Evolutionary conservation across 106 monocot genomes (phyloP), one percentile per base, ranked within the genome.

Genomic region (Dendrobium chrysotoxum): DNA sequence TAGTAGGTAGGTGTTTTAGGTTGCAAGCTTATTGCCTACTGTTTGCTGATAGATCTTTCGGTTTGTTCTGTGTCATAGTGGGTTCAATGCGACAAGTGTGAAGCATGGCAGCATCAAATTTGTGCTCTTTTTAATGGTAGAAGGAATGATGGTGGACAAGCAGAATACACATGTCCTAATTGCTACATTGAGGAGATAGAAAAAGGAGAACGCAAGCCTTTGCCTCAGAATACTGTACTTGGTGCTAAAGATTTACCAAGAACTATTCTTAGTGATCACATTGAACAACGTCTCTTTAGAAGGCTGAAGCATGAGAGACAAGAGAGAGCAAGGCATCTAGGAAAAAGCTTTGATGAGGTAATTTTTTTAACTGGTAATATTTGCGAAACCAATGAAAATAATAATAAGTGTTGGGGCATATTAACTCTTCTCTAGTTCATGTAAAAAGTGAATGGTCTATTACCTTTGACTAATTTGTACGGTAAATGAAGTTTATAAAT

Each of bases 21-120:
- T 42, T 40, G 41, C 18, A 41, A 74, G 2, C 41, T 74, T 28
- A 21, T 41, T 74, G 7, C 7, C 12, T 41, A 40, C 40, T 18
- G 8, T 74, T 40, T n/a, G 30, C 75, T 75, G 44, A 75, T 75
- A 18, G 7, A 26, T 72, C 39, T n/a, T 75, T 16, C 44, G 23
- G 46, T 47, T 76, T 76, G 12, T 76, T 42, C 26, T 75, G 76
- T 40, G 40, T 47, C 13, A 13, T 86, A 96, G 96, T 96, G 96
- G 96, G 96, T 93, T 70, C 93, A 93, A 82, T 96, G 96, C 80
- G 93, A 96, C 84, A 96, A 91, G 81, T 96, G 96, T 85, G 93
- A 93, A 86, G 89, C 90, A 7, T 96, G 96, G 96, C 96, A 93
- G 61, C 96, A 96, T 85, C 96, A 96, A 65, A 96, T 96, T 45